Conservation (phyloP, 805 yeast genomes). For the Candida vaughaniae region DNA sequence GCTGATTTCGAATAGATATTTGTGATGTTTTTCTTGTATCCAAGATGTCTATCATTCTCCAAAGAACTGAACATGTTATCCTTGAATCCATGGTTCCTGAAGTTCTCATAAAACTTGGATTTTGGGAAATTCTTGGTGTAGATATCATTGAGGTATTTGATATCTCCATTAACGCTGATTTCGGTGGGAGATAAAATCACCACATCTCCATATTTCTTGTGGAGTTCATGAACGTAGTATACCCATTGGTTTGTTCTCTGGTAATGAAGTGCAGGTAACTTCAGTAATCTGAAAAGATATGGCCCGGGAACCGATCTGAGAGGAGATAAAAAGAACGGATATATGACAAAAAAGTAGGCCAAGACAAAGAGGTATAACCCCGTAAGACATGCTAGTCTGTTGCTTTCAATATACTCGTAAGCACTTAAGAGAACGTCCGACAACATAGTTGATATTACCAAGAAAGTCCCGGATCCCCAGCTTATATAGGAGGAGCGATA, state of each 20-base stretch:
- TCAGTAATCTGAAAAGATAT: constrained; percentile 44
- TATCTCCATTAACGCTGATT: constrained; percentile 54
- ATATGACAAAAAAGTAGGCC: constrained; percentile 34
- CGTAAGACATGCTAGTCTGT: constrained; percentile 2
- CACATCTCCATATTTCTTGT: constrained; percentile 57
- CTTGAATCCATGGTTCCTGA: constrained; percentile 52
- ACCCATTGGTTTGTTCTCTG: constrained; percentile 48
- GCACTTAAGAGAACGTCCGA: not conserved
- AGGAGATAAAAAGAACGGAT: constrained; percentile 51
- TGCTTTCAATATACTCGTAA: constrained; percentile 5
- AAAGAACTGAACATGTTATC: constrained; percentile 59
- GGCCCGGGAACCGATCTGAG: constrained; percentile 61
- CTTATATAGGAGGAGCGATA: too few species aligned
- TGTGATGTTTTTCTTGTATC: constrained; percentile 31
- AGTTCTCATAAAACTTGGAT: constrained; percentile 57
- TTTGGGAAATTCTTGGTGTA: constrained; percentile 59
- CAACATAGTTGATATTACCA: too few species aligned
- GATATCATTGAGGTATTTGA: constrained; percentile 50
- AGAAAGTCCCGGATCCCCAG: too few species aligned
- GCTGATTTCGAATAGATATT: constrained; percentile 35
- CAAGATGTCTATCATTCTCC: constrained; percentile 47
- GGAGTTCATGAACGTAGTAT: constrained; percentile 45
- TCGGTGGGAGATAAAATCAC: constrained; percentile 63
- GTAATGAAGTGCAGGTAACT: constrained; percentile 29
- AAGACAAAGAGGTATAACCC: not conserved